These are phyloP conservation scores for Penicillium capsulatum DNA, from an alignment of 2,329 filamentous ascomycete genomes.

Conservation along the genomic window DNA sequence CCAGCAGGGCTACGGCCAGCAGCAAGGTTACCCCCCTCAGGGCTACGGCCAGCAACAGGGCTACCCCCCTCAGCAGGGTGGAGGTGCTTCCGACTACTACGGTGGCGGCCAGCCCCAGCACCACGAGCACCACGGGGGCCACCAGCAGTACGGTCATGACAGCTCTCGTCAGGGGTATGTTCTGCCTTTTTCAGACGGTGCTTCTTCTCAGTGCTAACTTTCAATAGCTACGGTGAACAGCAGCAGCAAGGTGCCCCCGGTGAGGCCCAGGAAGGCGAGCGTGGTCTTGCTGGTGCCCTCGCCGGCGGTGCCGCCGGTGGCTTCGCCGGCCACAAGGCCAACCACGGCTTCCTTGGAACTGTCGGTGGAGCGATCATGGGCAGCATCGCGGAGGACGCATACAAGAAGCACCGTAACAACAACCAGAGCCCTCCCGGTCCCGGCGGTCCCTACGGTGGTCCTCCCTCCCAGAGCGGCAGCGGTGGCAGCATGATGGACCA, in stretches of 20 bases:
- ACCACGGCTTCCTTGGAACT: slow-evolving; percentile 47
- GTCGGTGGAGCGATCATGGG: slow-evolving; percentile 48
- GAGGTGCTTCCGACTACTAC: slow-evolving; percentile 19
- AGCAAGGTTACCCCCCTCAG: slow-evolving; percentile 12
- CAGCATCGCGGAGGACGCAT: slow-evolving; percentile 43
- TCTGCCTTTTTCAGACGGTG: neutral
- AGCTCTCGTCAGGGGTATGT: slow-evolving; percentile 29
- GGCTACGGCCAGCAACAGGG: slow-evolving; percentile 10
- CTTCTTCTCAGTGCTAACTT: slow-evolving; percentile 12
- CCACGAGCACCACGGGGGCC: slow-evolving; percentile 19
- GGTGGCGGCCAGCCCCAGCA: slow-evolving; percentile 19
- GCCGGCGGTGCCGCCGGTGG: slow-evolving; percentile 47
- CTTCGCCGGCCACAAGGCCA: slow-evolving; percentile 45
- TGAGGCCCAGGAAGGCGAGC: slow-evolving; percentile 43
- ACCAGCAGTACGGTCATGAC: slow-evolving; percentile 28
- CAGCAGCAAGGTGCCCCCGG: slow-evolving; percentile 31
- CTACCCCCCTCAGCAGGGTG: slow-evolving; percentile 11
- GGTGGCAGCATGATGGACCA: slow-evolving; percentile 29
- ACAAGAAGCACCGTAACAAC: slow-evolving; percentile 44
- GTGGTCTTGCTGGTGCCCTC: slow-evolving; percentile 46
- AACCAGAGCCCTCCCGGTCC: slow-evolving; percentile 26
- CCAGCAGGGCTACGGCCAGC: slow-evolving; percentile 27
- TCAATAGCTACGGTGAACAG: slow-evolving; percentile 22
- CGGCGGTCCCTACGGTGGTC: slow-evolving; percentile 24
- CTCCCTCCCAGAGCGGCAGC: slow-evolving; percentile 18